Evolutionary conservation across 495 filamentous ascomycete genomes (phyloP).

Genomic region (Tuber brumale): DNA sequence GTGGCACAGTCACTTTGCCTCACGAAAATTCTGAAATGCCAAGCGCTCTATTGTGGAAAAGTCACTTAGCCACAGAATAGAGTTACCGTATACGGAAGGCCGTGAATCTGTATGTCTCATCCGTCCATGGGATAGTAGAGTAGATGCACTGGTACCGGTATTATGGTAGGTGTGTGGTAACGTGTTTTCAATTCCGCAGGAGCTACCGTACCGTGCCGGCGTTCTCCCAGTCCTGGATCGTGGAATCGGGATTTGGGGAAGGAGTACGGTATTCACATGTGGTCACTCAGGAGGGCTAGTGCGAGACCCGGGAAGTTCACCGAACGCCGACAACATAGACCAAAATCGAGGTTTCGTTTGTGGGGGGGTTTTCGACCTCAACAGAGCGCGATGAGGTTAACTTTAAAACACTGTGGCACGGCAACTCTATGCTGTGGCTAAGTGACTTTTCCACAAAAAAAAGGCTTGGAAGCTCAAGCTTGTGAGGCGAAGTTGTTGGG

Average conservation of each 20-base stretch:
- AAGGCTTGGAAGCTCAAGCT: too few species aligned
- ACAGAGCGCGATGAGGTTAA: background rate
- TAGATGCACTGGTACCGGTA: background rate
- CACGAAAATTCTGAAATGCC: too few species aligned
- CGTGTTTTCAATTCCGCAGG: background rate
- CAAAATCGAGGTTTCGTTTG: background rate
- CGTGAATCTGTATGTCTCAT: too few species aligned
- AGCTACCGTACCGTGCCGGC: background rate
- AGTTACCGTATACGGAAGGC: too few species aligned
- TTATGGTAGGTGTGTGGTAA: background rate
- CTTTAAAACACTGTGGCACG: background rate
- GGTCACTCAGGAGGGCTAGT: background rate
- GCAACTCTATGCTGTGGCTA: too few species aligned
- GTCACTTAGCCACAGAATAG: too few species aligned
- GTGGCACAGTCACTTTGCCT: too few species aligned
- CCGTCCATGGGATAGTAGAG: too few species aligned
- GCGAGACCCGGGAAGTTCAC: background rate
- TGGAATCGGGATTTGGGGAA: background rate
- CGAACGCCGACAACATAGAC: background rate
- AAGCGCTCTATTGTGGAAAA: too few species aligned
- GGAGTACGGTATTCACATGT: background rate
- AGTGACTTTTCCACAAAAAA: too few species aligned
- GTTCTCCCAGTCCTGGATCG: background rate
- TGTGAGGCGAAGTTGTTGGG: too few species aligned
- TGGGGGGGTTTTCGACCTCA: too few species aligned